Evolutionary conservation across 805 yeast species (phyloP), one percentile per base, ranked within the genome.

Genomic region (Saccharomycopsis sp.): DNA sequence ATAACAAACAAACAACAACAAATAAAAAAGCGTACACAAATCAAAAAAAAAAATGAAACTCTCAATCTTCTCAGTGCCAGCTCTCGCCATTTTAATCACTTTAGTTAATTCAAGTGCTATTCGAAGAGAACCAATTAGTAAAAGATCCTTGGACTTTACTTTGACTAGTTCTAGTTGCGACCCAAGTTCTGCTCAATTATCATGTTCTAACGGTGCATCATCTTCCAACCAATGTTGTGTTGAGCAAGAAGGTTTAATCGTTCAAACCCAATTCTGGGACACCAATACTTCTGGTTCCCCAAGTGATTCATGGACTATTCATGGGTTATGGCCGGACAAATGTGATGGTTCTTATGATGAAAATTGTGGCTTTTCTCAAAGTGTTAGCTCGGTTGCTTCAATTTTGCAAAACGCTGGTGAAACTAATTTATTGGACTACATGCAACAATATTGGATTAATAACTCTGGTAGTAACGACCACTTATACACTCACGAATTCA

Each of bases 241-340:
- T 14, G 48, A 44, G 33, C 24, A 40, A 31, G 41, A 44, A 32
- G 97, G 97, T 4, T 70, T 85, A 11, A 66, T 89, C 32, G 62
- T 89, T 43, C 85, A 78, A 58, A 85, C 97, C 0, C 97, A 89
- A 59, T 89, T 89, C 65, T 89, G 97, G 97, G 95, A 89, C 62
- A 83, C 81, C 59, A 63, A 67, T 49, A 89, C 93, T 1, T 74
- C 86, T 1, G 67, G 77, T 40, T 93, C 93, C 4, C 85, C 86
- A 2, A 65, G 70, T 32, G 76, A 83, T 41, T 62, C 73, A 48
- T 86, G 83, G 65, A 86, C 95, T 1, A 63, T 84, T 29, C 96
- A 86, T 59, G 96, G 96, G 0, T 63, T 86, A 40, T 86, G 96
- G 96, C 87, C 89, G 20, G 95, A 86, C 61, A 74, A 75, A 53